Evolutionary conservation across 179 eudicot genomes (phyloP).

Genomic region (Beta lomatogona): DNA sequence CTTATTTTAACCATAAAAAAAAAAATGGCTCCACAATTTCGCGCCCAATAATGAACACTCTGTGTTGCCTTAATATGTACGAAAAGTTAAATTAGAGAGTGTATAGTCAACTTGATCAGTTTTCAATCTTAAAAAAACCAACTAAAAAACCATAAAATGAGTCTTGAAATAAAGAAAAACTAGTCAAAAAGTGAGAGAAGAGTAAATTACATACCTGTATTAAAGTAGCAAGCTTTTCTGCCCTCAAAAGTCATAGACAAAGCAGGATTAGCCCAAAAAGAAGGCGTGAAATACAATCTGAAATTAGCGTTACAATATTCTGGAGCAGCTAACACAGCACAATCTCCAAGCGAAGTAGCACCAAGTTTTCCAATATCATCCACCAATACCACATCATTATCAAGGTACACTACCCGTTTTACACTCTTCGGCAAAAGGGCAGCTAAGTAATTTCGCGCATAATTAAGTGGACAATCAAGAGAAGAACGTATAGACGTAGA

Average conservation of each 20-base stretch:
- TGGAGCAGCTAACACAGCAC: constrained; percentile 57
- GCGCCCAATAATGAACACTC: neutral
- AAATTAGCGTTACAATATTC: constrained; percentile 66
- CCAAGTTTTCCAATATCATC: constrained; percentile 54
- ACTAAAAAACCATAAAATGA: too few species aligned
- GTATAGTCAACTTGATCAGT: too few species aligned
- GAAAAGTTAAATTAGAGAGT: neutral
- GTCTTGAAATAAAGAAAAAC: too few species aligned
- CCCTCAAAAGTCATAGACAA: constrained; percentile 50
- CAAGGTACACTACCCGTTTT: constrained; percentile 51
- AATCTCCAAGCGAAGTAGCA: constrained; percentile 35
- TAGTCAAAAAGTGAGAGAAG: too few species aligned
- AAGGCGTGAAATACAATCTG: constrained; percentile 57
- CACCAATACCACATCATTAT: constrained; percentile 60
- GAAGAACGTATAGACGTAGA: constrained; percentile 64
- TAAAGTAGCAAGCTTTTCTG: constrained; percentile 71
- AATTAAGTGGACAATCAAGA: constrained; percentile 63
- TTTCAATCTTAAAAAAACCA: too few species aligned
- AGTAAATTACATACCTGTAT: constrained; percentile 46
- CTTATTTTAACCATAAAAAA: neutral
- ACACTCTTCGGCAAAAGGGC: constrained; percentile 46
- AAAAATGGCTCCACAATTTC: neutral
- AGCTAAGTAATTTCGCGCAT: constrained; percentile 61
- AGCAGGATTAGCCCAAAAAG: constrained; percentile 70
- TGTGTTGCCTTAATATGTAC: neutral